Evolutionary conservation across 495 filamentous ascomycete species (phyloP).

Genomic region (Extremus antarcticus): DNA sequence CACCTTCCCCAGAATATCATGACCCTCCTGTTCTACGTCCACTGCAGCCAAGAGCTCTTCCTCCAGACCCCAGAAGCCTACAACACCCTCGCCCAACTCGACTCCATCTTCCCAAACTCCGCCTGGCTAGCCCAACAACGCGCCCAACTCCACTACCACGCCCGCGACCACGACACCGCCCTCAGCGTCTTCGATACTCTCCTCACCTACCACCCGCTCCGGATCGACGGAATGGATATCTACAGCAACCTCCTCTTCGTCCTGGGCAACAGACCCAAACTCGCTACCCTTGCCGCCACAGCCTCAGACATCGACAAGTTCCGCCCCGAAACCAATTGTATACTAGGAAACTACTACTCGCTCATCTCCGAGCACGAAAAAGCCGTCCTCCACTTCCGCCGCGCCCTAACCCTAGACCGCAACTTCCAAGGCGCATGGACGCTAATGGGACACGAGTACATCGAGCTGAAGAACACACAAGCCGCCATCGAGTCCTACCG

Average conservation of each 20-base stretch:
- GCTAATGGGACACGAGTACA: slow-evolving; percentile 97
- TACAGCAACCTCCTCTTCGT: slow-evolving; percentile 98
- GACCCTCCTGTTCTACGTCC: slow-evolving; percentile 83
- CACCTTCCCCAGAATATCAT: slow-evolving; percentile 81
- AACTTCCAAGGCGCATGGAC: slow-evolving; percentile 93
- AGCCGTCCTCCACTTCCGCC: slow-evolving; percentile 93
- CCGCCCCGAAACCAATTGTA: slow-evolving; percentile 91
- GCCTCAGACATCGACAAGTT: slow-evolving; percentile 89
- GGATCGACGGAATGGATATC: slow-evolving; percentile 81
- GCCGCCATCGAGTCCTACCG: slow-evolving; percentile 96
- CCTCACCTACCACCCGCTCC: slow-evolving; percentile 67
- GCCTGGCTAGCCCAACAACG: slow-evolving; percentile 82
- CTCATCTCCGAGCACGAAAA: slow-evolving; percentile 92
- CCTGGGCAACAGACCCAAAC: slow-evolving; percentile 70
- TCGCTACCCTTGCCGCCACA: slow-evolving; percentile 84
- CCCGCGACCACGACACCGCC: slow-evolving; percentile 83
- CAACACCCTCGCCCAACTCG: slow-evolving; percentile 60
- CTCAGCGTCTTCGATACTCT: slow-evolving; percentile 77
- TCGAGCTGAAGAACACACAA: slow-evolving; percentile 98
- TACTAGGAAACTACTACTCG: slow-evolving; percentile 95
- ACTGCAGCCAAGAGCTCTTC: slow-evolving; percentile 82
- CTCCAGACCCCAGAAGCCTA: slow-evolving; percentile 67
- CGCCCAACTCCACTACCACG: slow-evolving; percentile 81
- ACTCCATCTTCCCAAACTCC: slow-evolving; percentile 71
- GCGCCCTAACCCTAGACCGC: slow-evolving; percentile 87